phyloP scores from a whole-genome alignment of 306 rosid genomes.

The Albizia julibrissin region DNA sequence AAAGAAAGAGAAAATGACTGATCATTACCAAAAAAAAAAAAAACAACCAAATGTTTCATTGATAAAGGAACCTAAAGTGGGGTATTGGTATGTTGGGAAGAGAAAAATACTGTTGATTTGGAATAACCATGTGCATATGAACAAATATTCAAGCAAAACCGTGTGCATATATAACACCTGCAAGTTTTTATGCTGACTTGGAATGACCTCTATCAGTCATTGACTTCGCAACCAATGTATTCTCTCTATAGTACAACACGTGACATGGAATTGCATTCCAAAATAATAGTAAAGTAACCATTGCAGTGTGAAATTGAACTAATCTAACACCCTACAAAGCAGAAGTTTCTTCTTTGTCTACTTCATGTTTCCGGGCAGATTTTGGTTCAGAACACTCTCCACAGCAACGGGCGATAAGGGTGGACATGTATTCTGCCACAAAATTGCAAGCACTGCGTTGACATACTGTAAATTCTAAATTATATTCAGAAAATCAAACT shows the following conservation, averaged over 20 bases:
- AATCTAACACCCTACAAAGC: constrained; percentile 28
- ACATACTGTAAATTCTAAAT: constrained; percentile 36
- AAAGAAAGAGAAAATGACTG: too few species aligned
- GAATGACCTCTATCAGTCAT: not conserved
- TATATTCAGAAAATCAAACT: constrained; percentile 25
- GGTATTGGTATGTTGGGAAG: not conserved
- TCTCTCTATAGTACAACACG: constrained; percentile 26
- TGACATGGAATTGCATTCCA: constrained; percentile 29
- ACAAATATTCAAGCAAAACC: not conserved
- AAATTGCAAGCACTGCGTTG: constrained; percentile 38
- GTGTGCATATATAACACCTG: not conserved
- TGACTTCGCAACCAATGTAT: not conserved
- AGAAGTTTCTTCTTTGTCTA: constrained; percentile 1
- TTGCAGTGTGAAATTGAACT: constrained; percentile 36
- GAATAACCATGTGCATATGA: not conserved
- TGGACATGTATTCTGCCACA: constrained; percentile 43
- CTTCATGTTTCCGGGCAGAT: constrained; percentile 10
- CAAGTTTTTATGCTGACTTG: not conserved
- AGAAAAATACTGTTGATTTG: not conserved
- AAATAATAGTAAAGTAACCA: constrained; percentile 26
- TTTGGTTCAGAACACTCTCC: constrained; percentile 38
- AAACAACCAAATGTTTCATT: not conserved
- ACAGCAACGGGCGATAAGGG: constrained; percentile 17
- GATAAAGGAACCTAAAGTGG: not conserved
- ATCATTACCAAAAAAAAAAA: too few species aligned